Base-by-base conservation (phyloP, 306 rosid species). In the Biancaea sappan region DNA sequence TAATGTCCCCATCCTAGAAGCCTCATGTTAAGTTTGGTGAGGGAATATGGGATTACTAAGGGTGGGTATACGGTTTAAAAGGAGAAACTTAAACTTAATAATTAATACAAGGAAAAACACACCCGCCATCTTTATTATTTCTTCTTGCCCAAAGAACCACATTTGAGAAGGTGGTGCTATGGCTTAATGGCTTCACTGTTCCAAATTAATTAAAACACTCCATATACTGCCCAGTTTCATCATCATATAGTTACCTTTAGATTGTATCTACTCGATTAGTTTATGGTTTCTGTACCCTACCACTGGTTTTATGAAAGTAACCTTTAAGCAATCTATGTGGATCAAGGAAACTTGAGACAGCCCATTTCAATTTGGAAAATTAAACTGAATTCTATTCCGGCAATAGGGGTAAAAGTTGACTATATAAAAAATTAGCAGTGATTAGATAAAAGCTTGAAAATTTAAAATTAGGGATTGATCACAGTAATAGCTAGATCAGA, bases 41-140 rank as follows among this genome's bases (percentile, higher is more conserved):
- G 71, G 72, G 66, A 52, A 72, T 35, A 71, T 77, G 67, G 34
- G 71, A 54, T 51, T 51, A 54, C 25, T 4, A 70, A 74, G 73
- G 86, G n/a, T n/a, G n/a, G n/a, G n/a, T n/a, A n/a, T 75, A 75
- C 77, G 66, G 65, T 80, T 78, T 48, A 73, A 73, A 80, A 66
- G 62, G 16, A 82, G 26, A 79, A 71, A 12, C 40, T 70, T 15
- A 52, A 66, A 11, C 5, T 7, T 47, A 18, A 4, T 69, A 60
- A 50, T 68, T 43, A 12, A 46, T 41, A 58, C 47, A 58, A 8
- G 10, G 15, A 18, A 50, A 48, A 59, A 47, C 34, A 14, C 21
- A 28, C 26, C 37, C 26, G 18, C 31, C 25, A 43, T 16, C 18
- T 57, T 29, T 63, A 14, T 43, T 24, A 29, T 29, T 73, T 44